These are phyloP conservation scores for Rhododendron kiyosumense DNA, from an alignment of 148 eudicot genomes.

Conservation along the genomic window DNA sequence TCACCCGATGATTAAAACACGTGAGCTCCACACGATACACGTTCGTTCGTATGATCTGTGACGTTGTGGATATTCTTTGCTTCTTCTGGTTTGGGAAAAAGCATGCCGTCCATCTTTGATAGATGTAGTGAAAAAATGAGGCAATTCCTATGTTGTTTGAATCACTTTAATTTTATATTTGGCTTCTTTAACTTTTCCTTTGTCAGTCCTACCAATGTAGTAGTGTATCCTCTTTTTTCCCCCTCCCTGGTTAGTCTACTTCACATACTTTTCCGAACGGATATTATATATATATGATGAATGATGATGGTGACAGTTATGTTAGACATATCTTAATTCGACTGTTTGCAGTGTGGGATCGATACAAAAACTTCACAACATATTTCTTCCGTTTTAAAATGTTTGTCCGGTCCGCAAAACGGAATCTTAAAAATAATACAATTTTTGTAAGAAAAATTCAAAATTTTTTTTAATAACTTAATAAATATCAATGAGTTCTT, in stretches of 20 bases:
- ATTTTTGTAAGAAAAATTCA: too few relatives aligned
- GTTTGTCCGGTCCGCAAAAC: too few relatives aligned
- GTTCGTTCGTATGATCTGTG: background rate
- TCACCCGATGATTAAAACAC: constrained; percentile 36
- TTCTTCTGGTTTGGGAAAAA: background rate
- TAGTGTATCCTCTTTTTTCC: background rate
- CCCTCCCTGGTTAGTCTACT: background rate
- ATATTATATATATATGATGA: background rate
- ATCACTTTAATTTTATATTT: background rate
- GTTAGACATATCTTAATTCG: too few relatives aligned
- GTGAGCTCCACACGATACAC: background rate
- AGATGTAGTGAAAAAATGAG: background rate
- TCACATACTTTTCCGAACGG: background rate
- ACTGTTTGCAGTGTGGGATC: background rate
- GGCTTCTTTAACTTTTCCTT: background rate
- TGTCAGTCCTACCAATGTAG: background rate
- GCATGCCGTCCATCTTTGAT: background rate
- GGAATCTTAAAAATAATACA: too few relatives aligned
- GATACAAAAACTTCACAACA: too few relatives aligned
- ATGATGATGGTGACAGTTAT: background rate
- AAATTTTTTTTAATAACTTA: too few relatives aligned
- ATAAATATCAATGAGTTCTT: too few relatives aligned
- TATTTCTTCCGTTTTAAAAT: too few relatives aligned
- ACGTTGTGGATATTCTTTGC: background rate
- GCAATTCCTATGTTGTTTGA: background rate